phyloP scores from a whole-genome alignment of 2,329 filamentous ascomycete genomes.

The Graphilbum fragrans region DNA sequence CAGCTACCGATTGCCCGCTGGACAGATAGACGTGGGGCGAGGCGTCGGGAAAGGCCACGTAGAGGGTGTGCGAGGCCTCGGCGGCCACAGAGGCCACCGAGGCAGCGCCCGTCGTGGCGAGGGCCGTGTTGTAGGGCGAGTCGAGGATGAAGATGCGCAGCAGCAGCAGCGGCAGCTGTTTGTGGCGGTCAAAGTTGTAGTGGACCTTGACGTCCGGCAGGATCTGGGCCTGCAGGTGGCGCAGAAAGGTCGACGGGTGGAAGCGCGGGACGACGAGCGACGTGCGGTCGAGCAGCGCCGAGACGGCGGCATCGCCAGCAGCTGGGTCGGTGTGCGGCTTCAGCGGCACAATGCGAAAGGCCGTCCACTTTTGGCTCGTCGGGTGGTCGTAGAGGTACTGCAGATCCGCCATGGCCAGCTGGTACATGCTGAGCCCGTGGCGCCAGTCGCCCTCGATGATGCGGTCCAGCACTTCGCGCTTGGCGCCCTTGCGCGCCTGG shows the following conservation, averaged over 20 bases:
- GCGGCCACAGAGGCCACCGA: slow-evolving; percentile 20
- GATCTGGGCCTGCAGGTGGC: slow-evolving; percentile 61
- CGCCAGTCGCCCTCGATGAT: slow-evolving; percentile 59
- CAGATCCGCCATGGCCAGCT: slow-evolving; percentile 57
- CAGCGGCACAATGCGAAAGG: slow-evolving; percentile 45
- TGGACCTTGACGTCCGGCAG: slow-evolving; percentile 73
- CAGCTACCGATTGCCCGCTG: slow-evolving; percentile 25
- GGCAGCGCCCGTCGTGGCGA: slow-evolving; percentile 26
- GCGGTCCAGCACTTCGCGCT: slow-evolving; percentile 50
- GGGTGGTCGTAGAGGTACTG: slow-evolving; percentile 56
- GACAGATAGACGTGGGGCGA: slow-evolving; percentile 63
- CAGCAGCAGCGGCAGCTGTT: slow-evolving; percentile 55
- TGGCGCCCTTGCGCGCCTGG: slow-evolving; percentile 46
- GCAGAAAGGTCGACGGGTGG: slow-evolving; percentile 69
- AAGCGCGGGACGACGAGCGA: slow-evolving; percentile 53
- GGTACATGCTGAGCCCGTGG: slow-evolving; percentile 50
- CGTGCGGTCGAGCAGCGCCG: slow-evolving; percentile 28
- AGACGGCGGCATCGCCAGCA: slow-evolving; percentile 13
- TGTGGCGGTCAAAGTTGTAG: slow-evolving; percentile 66
- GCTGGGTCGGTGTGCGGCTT: slow-evolving; percentile 24
- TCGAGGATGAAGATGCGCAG: slow-evolving; percentile 72
- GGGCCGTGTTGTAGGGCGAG: slow-evolving; percentile 61
- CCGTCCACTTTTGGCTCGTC: slow-evolving; percentile 50
- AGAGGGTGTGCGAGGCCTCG: slow-evolving; percentile 61
- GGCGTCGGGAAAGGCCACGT: slow-evolving; percentile 71